A percentile compares a stretch with the other conserved stretches of the same genome.
Evolutionary conservation across 768 basidiomycete genomes (phyloP).

Genomic region (Naganishia vaughanmartiniae): DNA sequence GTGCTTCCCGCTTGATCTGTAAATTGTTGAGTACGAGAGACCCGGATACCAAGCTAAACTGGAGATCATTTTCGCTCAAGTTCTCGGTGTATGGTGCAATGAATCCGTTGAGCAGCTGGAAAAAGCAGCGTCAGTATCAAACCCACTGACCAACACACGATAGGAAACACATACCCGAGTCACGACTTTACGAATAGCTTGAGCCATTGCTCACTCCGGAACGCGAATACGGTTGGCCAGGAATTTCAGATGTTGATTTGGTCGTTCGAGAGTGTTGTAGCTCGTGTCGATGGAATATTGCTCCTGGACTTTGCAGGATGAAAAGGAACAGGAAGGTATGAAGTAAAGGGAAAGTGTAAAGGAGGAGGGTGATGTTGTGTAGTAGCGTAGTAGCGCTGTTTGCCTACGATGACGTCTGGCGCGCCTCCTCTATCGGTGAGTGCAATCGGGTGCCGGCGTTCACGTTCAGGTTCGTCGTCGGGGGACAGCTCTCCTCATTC

Average conservation of each 20-base stretch:
- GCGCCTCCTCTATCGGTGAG: too few species aligned
- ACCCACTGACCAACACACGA: neutral
- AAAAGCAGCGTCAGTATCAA: neutral
- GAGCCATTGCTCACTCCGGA: conserved; percentile 7
- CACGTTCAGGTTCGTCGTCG: too few species aligned
- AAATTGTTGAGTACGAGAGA: conserved; percentile 63
- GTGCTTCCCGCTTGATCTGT: conserved; percentile 82
- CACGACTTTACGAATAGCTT: conserved; percentile 23
- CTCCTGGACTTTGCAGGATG: too few species aligned
- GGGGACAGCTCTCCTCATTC: too few species aligned
- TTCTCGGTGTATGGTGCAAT: conserved; percentile 95
- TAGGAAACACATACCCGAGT: conserved; percentile 7
- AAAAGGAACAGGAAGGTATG: too few species aligned
- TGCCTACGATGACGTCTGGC: too few species aligned
- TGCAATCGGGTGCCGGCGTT: too few species aligned
- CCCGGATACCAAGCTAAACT: conserved; percentile 17
- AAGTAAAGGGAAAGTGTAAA: too few species aligned
- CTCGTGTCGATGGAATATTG: neutral
- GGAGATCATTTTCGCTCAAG: conserved; percentile 86
- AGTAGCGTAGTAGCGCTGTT: too few species aligned
- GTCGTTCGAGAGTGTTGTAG: neutral
- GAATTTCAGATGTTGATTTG: neutral
- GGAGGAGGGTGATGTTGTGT: too few species aligned
- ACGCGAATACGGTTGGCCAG: neutral
- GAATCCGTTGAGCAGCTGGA: conserved; percentile 78